These are phyloP conservation scores for Wickerhamomyces sydowiorum DNA, from an alignment of 805 yeast species.

Conservation along the genomic window DNA sequence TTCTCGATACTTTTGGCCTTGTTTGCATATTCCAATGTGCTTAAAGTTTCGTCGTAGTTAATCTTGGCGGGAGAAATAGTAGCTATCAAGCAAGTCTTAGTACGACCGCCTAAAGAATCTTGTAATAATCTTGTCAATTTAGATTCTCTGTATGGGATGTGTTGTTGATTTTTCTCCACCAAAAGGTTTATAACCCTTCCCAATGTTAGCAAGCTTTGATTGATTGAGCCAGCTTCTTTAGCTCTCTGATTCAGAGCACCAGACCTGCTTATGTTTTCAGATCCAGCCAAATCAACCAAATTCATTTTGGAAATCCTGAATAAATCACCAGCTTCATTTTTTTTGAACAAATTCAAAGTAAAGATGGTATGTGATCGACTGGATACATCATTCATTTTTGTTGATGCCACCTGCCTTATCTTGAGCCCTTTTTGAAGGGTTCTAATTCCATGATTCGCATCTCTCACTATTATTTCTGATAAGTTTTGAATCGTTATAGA, in stretches of 20 bases:
- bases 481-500: slow-evolving; percentile 55
- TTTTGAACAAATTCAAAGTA: slow-evolving; percentile 52
- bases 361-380: slow-evolving; percentile 77
- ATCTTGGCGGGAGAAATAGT: slow-evolving; percentile 79
- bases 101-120: slow-evolving; percentile 82
- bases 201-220: slow-evolving; percentile 78
- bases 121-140: slow-evolving; percentile 70
- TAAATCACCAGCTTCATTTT: slow-evolving; percentile 36
- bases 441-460: slow-evolving; percentile 50
- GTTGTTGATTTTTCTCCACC: slow-evolving; percentile 53
- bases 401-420: slow-evolving; percentile 61
- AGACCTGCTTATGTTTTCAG: slow-evolving; percentile 82
- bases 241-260: slow-evolving; percentile 87
- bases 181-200: slow-evolving; percentile 83
- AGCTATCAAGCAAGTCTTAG: slow-evolving; percentile 82
- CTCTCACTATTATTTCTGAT: slow-evolving; percentile 51
- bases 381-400: slow-evolving; percentile 68
- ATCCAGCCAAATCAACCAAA: slow-evolving; percentile 91
- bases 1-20: slow-evolving; percentile 79
- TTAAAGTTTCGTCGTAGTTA: slow-evolving; percentile 74
- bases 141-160: slow-evolving; percentile 83
- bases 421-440: slow-evolving; percentile 52
- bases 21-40: slow-evolving; percentile 83
- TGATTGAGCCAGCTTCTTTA: slow-evolving; percentile 89
- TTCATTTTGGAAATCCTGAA: slow-evolving; percentile 67